Evolutionary conservation across 2,329 filamentous ascomycete species (phyloP), one percentile per base, ranked within the genome.

Genomic region (Sodiomyces alkalinus): DNA sequence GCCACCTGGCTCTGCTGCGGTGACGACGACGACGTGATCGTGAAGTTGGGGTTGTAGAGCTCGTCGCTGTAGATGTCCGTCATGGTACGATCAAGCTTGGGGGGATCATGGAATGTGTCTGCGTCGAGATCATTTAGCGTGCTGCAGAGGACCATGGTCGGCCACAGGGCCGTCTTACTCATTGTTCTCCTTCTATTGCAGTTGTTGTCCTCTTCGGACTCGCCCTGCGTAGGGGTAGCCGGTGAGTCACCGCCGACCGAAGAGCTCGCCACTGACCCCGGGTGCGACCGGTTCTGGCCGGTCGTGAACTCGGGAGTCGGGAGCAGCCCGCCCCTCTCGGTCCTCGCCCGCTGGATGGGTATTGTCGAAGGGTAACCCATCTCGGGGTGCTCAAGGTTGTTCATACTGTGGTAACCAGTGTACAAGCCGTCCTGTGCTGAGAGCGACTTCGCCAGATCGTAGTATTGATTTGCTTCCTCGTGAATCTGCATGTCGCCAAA

Each of bases 41-140:
- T 62, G 34, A 74, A 73, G 41, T 63, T 67, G 1, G 79, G 76
- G 41, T 77, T 85, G 60, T 81, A 92, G 1, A 92, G 65, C 49
- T 90, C 82, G 48, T 93, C 86, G 42, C 73, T 68, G 45, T 80
- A 87, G 27, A 82, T 68, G 45, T 92, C 83, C 12, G 83, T 87
- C 56, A 90, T 82, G 1, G 85, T 90, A 32, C 83, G 68, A 40
- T 85, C 77, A 38, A 92, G 68, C 53, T 87, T 90, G 16, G 85
- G 79, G 16, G 74, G 58, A 21, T 62, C 58, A 36, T 58, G 52
- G 39, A 38, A 9, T 3, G 6, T 20, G 22, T 16, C 12, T 10
- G 22, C 17, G 22, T 5, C n/a, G 22, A n/a, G n/a, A n/a, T n/a
- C n/a, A n/a, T n/a, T n/a, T 57, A 58, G 39, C 70, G 64, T 54